Percentiles rank a stretch among this genome's conserved stretches.
These are phyloP conservation scores for Barbatosphaeria neglecta DNA, from an alignment of 495 filamentous ascomycete species.

Conservation along the genomic window DNA sequence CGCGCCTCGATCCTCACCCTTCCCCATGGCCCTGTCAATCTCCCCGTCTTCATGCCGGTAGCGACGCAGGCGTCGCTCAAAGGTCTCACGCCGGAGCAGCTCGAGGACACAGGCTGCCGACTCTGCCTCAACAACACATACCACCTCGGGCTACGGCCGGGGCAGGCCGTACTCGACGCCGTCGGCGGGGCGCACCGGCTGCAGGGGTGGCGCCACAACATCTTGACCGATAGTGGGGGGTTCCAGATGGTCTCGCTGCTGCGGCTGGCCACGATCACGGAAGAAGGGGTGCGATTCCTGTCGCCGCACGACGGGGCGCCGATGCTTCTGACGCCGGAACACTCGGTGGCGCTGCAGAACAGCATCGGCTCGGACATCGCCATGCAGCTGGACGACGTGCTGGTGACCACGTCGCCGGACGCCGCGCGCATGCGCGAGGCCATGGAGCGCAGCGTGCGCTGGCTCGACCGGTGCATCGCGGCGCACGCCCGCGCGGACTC, in stretches of 20 bases:
- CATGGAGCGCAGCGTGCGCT: conserved; percentile 94
- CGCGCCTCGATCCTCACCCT: conserved; percentile 82
- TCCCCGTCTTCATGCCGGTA: conserved; percentile 96
- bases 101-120: conserved; percentile 77
- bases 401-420: conserved; percentile 89
- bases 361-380: conserved; percentile 97
- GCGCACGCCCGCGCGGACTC: conserved; percentile 70
- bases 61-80: conserved; percentile 97
- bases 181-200: conserved; percentile 88
- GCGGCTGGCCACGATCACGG: conserved; percentile 86
- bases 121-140: conserved; percentile 97
- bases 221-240: conserved; percentile 93
- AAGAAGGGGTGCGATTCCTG: conserved; percentile 89
- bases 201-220: conserved; percentile 90
- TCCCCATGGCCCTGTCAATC: conserved; percentile 79
- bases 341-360: conserved; percentile 93
- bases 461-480: conserved; percentile 91
- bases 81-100: conserved; percentile 82
- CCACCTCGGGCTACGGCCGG: conserved; percentile 88
- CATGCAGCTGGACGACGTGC: conserved; percentile 98
- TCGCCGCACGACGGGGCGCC: conserved; percentile 88
- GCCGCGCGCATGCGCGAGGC: conserved; percentile 76
- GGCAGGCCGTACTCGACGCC: conserved; percentile 73
- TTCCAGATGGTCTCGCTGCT: conserved; percentile 98
- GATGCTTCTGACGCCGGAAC: conserved; percentile 97